Conservation (phyloP, 352 stramenopile species). For the Phytopythium oedochilum region DNA sequence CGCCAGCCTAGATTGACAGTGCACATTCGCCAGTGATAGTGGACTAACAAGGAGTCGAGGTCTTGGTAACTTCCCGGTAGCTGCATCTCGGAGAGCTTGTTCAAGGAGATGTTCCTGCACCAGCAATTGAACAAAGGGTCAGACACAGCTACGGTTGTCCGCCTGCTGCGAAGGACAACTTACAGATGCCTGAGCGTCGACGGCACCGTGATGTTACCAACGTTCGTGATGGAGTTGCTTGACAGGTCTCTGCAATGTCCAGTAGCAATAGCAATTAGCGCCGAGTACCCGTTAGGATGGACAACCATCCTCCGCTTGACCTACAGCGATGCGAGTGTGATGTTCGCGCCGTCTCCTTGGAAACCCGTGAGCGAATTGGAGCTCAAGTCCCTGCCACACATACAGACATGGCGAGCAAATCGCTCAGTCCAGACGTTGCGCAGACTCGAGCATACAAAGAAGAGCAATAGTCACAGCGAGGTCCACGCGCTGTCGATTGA, state of each 20-base stretch:
- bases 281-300: neutral
- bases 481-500: neutral
- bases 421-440: too few species aligned
- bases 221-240: neutral
- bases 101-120: constrained; percentile 2
- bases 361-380: constrained; percentile 3
- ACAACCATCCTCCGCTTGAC: neutral
- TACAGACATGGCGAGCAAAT: neutral
- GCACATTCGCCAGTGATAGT: too few species aligned
- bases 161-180: neutral
- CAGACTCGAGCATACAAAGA: neutral
- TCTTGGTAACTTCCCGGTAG: neutral
- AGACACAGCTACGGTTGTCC: too few species aligned
- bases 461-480: neutral
- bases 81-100: neutral
- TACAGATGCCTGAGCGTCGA: neutral
- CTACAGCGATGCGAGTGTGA: constrained; percentile 1
- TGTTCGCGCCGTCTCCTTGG: neutral
- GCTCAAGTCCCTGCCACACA: constrained; percentile 3
- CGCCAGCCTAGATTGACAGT: neutral
- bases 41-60: constrained; percentile 2
- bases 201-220: neutral
- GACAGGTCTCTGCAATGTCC: neutral
- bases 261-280: neutral
- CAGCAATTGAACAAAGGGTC: neutral